A percentile compares a stretch with the other conserved stretches of the same genome.
These are phyloP conservation scores for Scheffersomyces insectosa DNA, from an alignment of 1,139 yeast genomes.

Conservation along the genomic window DNA sequence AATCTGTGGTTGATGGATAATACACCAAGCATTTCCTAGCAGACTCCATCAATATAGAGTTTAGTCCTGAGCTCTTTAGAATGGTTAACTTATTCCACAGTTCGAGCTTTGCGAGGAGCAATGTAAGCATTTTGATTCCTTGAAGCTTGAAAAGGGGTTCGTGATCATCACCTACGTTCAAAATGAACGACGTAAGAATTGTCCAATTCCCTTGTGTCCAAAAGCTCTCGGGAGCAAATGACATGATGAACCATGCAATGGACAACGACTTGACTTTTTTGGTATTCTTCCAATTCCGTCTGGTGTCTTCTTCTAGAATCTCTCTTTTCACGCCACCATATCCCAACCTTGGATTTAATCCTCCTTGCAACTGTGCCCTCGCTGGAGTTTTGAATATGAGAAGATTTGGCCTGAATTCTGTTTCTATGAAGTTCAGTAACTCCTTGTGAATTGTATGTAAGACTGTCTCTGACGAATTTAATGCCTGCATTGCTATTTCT, in stretches of 20 bases:
- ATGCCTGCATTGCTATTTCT: slow-evolving; percentile 11
- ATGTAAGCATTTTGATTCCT: slow-evolving; percentile 38
- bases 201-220: slow-evolving; percentile 38
- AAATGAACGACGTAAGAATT: slow-evolving; percentile 46
- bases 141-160: slow-evolving; percentile 44
- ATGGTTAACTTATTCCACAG: slow-evolving; percentile 6
- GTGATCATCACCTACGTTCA: slow-evolving; percentile 54
- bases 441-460: too few relatives aligned
- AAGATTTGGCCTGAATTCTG: slow-evolving; percentile 4
- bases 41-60: slow-evolving; percentile 41
- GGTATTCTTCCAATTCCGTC: slow-evolving; percentile 35
- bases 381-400: slow-evolving; percentile 2
- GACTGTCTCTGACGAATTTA: too few relatives aligned
- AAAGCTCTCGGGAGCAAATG: slow-evolving; percentile 10
- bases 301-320: slow-evolving; percentile 22
- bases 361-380: slow-evolving; percentile 14
- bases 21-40: slow-evolving; percentile 41
- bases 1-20: slow-evolving; percentile 47
- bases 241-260: slow-evolving; percentile 31
- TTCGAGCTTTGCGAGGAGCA: slow-evolving; percentile 3
- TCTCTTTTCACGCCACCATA: slow-evolving; percentile 20
- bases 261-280: slow-evolving; percentile 23
- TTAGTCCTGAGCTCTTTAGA: slow-evolving; percentile 41
- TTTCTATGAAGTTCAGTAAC: slow-evolving; percentile 2
- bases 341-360: slow-evolving; percentile 31